Percentiles rank a stretch among this genome's conserved stretches.
Evolutionary conservation across 768 basidiomycete genomes (phyloP).

Genomic region (Kondoa subrosea): DNA sequence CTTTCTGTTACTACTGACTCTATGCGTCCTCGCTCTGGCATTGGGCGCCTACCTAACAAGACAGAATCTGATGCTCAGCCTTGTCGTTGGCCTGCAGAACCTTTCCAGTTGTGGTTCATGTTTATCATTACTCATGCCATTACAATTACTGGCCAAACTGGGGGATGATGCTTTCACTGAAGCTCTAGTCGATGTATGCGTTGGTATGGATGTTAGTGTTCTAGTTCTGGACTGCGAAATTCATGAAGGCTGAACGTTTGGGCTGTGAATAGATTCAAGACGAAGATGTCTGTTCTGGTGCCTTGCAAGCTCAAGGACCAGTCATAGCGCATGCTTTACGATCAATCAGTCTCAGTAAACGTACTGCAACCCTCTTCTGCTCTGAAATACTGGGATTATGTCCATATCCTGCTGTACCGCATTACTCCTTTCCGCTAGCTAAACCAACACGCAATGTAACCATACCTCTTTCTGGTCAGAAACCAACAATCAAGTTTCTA

Average conservation of each 20-base stretch:
- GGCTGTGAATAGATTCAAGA: conserved; percentile 37
- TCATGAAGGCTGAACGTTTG: neutral
- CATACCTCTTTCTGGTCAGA: neutral
- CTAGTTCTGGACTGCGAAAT: neutral
- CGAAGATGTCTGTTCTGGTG: conserved; percentile 45
- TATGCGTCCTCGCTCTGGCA: neutral
- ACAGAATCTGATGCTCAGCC: conserved; percentile 6
- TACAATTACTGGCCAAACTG: conserved; percentile 38
- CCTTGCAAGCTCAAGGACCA: conserved; percentile 41
- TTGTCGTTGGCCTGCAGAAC: conserved; percentile 1
- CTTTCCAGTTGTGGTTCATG: conserved; percentile 40
- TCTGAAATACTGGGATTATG: conserved; percentile 44
- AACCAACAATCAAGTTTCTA: conserved; percentile 40
- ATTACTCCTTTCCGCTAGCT: conserved; percentile 39
- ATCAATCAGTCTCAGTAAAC: conserved; percentile 37
- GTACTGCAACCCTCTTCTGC: conserved; percentile 44
- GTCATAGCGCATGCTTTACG: conserved; percentile 46
- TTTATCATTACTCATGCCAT: conserved; percentile 39
- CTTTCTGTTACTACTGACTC: neutral
- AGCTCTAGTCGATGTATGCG: conserved; percentile 39
- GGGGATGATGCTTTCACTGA: conserved; percentile 40
- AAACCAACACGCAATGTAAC: conserved; percentile 28
- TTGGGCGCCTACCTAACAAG: neutral
- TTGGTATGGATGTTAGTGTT: conserved; percentile 33
- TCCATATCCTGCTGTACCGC: conserved; percentile 38